Evolutionary conservation across 148 eudicot species (phyloP).

Genomic region (Persicaria maculosa): DNA sequence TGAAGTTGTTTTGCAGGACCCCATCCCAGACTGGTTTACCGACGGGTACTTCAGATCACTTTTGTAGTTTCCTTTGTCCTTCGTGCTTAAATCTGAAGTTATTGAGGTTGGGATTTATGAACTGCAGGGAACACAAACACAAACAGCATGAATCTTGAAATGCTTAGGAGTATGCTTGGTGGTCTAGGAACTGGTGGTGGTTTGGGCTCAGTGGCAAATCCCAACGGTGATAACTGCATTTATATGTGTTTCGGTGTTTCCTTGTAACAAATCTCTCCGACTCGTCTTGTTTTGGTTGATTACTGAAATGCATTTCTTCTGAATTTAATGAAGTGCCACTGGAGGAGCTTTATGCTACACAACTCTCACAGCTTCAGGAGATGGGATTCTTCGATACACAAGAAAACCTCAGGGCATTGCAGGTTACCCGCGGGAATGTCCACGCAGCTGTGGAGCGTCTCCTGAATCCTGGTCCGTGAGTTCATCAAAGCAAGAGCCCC

Average conservation of each 20-base stretch:
- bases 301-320: not conserved
- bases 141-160: conserved; percentile 50
- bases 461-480: conserved; percentile 26
- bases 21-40: conserved; percentile 46
- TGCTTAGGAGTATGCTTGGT: conserved; percentile 88
- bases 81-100: not conserved
- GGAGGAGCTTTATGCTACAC: conserved; percentile 92
- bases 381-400: conserved; percentile 90
- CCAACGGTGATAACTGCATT: conserved; percentile 35
- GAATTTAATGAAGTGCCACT: conserved; percentile 54
- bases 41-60: conserved; percentile 28
- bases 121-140: conserved; percentile 37
- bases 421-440: conserved; percentile 86
- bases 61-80: not conserved
- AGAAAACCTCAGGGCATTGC: conserved; percentile 82
- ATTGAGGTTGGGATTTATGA: not conserved
- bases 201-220: conserved; percentile 38
- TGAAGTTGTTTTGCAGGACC: conserved; percentile 39
- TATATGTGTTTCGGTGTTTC: not conserved
- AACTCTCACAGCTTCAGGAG: conserved; percentile 87
- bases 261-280: too few relatives aligned
- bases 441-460: conserved; percentile 93
- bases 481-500: too few relatives aligned
- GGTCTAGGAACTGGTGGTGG: conserved; percentile 75
- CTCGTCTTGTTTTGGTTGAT: not conserved